Evolutionary conservation across 139 green algal species (phyloP).

Genomic region (Spirogloea muscicola): DNA sequence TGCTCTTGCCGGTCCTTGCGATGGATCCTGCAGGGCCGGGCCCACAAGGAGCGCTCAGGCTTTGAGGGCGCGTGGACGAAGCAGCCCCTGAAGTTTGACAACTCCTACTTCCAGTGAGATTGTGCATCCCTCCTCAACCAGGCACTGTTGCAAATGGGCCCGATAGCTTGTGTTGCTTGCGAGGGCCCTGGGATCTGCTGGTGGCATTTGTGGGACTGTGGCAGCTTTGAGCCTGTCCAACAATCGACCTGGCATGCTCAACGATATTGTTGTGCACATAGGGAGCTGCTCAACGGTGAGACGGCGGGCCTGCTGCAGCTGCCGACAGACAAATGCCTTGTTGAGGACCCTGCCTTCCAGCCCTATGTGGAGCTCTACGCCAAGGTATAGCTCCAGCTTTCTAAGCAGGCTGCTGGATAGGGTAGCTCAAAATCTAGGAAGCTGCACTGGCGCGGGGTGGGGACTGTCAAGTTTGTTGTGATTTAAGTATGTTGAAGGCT

Average conservation of each 20-base stretch:
- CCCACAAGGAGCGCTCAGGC: conserved; percentile 48
- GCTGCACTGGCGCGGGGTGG: background rate
- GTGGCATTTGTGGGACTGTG: no score
- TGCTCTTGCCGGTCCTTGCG: background rate
- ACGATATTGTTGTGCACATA: no score
- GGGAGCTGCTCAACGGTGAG: conserved; percentile 31
- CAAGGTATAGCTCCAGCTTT: conserved; percentile 11
- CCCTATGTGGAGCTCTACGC: conserved; percentile 52
- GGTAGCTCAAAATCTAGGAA: background rate
- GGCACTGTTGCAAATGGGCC: background rate
- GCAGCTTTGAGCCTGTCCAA: no score
- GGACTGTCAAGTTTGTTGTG: background rate
- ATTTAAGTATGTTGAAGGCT: background rate
- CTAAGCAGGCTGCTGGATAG: background rate
- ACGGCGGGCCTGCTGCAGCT: conserved; percentile 51
- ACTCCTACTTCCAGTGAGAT: conserved; percentile 54
- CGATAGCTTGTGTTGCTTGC: conserved; percentile 30
- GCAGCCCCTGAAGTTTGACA: conserved; percentile 56
- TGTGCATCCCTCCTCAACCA: no score
- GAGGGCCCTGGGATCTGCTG: conserved; percentile 36
- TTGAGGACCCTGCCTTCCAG: conserved; percentile 48
- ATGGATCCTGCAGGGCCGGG: conserved; percentile 33
- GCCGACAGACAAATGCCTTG: conserved; percentile 49
- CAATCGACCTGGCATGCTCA: no score
- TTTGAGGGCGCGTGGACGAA: conserved; percentile 56